Evolutionary conservation across 2,329 filamentous ascomycete species (phyloP).

Genomic region (Verticillium albo-atrum): DNA sequence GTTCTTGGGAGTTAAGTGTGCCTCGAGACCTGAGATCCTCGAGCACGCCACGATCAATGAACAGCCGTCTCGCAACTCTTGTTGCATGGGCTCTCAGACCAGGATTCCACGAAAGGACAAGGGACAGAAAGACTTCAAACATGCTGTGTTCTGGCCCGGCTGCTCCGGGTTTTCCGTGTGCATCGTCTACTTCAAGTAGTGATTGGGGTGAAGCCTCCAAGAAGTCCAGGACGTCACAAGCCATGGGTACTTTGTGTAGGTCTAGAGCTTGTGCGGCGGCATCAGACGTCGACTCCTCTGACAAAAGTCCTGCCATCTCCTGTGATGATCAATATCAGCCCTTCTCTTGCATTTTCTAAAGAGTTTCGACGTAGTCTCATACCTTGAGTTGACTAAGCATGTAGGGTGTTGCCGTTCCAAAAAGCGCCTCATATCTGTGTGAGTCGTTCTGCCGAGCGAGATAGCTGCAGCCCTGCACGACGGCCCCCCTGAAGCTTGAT

Average conservation of each 20-base stretch:
- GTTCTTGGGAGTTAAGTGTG: conserved; percentile 28
- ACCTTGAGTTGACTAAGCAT: conserved; percentile 55
- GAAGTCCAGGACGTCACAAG: conserved; percentile 52
- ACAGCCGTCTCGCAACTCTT: conserved; percentile 42
- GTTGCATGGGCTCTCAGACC: conserved; percentile 43
- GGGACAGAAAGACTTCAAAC: conserved; percentile 48
- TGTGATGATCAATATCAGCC: conserved; percentile 12
- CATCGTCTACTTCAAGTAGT: conserved; percentile 27
- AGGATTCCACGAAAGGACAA: conserved; percentile 47
- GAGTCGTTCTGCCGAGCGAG: conserved; percentile 51
- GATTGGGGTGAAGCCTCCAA: conserved; percentile 46
- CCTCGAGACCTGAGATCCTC: conserved; percentile 29
- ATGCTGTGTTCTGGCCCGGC: conserved; percentile 28
- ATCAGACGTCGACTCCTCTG: conserved; percentile 23
- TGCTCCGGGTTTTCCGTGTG: not conserved
- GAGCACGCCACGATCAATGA: conserved; percentile 31
- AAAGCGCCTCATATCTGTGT: conserved; percentile 49
- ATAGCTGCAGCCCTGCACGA: conserved; percentile 58
- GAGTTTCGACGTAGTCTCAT: not conserved
- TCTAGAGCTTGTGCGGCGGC: conserved; percentile 32
- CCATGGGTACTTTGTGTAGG: conserved; percentile 35
- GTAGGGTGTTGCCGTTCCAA: conserved; percentile 49
- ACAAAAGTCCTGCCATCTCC: conserved; percentile 33
- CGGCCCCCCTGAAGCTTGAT: conserved; percentile 56
- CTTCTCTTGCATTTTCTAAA: conserved; percentile 6